Base-by-base conservation (phyloP, 2,329 filamentous ascomycete species). In the Pseudopyrenochaeta lycopersici region DNA sequence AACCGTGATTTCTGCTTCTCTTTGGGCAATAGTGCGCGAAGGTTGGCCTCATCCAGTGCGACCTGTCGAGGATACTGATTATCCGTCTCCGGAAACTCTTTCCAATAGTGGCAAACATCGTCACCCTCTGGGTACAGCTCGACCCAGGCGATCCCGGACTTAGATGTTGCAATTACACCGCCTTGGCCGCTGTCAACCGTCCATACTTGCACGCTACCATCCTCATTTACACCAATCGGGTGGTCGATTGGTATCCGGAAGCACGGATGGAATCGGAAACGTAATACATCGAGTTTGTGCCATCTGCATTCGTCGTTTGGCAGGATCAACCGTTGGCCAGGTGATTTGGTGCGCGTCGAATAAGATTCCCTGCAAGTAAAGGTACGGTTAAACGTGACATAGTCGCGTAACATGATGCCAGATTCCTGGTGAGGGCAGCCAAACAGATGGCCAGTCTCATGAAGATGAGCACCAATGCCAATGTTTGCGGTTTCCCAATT, bases 401-500 rank as follows among this genome's bases (percentile, higher is more conserved):
- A 97, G 73, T 97, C 94, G 50, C 91, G 85, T 45, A 92, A 81
- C 94, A 98, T 98, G 56, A 98, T 83, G n/a, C 95, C 94, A 23
- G 81, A 90, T 69, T 95, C 91, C 71, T 96, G 92, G 71, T 96
- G 91, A 9, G 92, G 91, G 62, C 91, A 96, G 44, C 94, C 94
- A 63, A 98, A 90, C 18, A 97, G 77, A 77, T 96, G 94, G 3
- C 94, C 94, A 0, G 90, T 90, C 76, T 97, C 92, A 74, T 96
- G 94, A 42, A 98, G 77, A 75, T 98, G 94, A 9, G 92, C 93
- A 7, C 94, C 94, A 60, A 98, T 96, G 27, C 93, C 93, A 56
- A 97, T 90, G 65, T 94, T 96, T 21, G 91, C 92, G n/a, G 92
- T 88, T 74, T 98, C 94, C 94, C 94, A 98, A 41, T 88, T 95